Conservation (phyloP, 805 yeast genomes). For the Candida orba region DNA sequence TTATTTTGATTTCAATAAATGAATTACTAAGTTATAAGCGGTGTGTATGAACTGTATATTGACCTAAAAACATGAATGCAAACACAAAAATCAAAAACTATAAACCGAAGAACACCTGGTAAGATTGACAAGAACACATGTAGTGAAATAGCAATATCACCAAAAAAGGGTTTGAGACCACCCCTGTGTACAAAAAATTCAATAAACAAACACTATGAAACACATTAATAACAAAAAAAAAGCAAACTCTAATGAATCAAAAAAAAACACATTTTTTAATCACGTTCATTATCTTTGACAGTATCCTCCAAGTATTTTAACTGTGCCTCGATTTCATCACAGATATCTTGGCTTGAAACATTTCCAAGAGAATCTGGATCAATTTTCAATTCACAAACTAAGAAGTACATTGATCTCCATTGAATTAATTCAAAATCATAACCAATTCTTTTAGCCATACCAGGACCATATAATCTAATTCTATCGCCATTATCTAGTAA, state of each 20-base stretch:
- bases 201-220: not conserved
- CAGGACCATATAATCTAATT: slow-evolving; percentile 52
- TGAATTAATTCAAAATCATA: slow-evolving; percentile 53
- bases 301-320: slow-evolving; percentile 34
- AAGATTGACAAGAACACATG: no score
- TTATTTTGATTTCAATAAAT: not conserved
- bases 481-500: slow-evolving; percentile 39
- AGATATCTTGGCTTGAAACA: slow-evolving; percentile 35
- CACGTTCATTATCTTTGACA: slow-evolving; percentile 30
- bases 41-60: not conserved
- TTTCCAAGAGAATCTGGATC: slow-evolving; percentile 38
- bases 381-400: slow-evolving; percentile 45
- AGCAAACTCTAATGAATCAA: not conserved
- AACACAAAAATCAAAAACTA: not conserved
- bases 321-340: slow-evolving; percentile 44
- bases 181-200: no score
- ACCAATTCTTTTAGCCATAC: slow-evolving; percentile 42
- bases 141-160: no score
- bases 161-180: no score
- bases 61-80: not conserved
- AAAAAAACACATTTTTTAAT: slow-evolving; percentile 3
- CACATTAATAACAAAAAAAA: not conserved
- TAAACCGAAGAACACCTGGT: no score
- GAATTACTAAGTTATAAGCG: no score
- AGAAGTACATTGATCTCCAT: slow-evolving; percentile 50